Base-by-base conservation (phyloP, 352 stramenopile genomes). In the Halophytophthora batemanensis region DNA sequence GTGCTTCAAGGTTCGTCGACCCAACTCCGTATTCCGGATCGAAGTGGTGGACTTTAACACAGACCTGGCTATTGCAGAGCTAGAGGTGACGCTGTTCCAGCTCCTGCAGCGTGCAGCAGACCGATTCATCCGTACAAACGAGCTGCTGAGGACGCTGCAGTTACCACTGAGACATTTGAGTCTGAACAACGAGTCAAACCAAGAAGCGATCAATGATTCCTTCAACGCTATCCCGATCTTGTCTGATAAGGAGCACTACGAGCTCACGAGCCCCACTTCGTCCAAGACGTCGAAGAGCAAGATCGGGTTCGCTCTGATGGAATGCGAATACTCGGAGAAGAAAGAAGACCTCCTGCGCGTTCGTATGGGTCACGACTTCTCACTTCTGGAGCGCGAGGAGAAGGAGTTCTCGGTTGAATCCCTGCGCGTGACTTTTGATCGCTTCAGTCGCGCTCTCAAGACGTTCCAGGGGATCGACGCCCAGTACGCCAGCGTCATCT, bases 31-130 rank as follows among this genome's bases (percentile, higher is more conserved):
- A 4, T 78, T 95, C 33, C 71, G 66, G 6, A 69, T 95, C 22
- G 78, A 95, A 44, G 71, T 90, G 15, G 87, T 95, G 23, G 84
- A 95, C 54, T 91, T 95, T 50, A 92, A 79, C 44, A 82, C 80
- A 1, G 80, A 95, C 43, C 61, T 74, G 34, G 80, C 64, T 43
- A 85, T 93, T 31, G 80, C 73, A 17, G 78, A 88, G 37, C 50
- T 92, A 45, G 64, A 53, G 6, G 69, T 87, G n/a, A 75, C 77
- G 14, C 66, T 95, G 3, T 95, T 92, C 43, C 70, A 95, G 56
- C 58, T 95, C 40, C 69, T 90, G 6, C 84, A 95, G 47, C 76
- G 65, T 12, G 67, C 90, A 50, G 76, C 82, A 2, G 84, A 95
- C 23, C 59, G 56, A 0, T 87, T 90, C 15, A 64, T 92, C 35